Conservation (phyloP, 2,329 filamentous ascomycete genomes). For the Aspergillus sp. region DNA sequence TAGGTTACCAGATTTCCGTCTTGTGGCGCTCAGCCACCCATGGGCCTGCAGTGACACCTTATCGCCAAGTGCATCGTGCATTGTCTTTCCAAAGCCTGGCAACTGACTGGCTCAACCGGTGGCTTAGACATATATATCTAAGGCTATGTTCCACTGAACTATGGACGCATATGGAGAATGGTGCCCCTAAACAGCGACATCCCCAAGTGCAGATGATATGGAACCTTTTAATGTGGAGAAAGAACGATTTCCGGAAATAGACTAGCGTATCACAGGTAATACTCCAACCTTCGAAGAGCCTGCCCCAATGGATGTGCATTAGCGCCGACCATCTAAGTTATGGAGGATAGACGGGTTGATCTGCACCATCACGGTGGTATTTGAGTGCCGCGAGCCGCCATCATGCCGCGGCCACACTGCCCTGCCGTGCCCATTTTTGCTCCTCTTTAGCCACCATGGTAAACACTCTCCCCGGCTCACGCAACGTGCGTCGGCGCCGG, state of each 20-base stretch:
- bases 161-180: neutral
- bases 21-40: no score
- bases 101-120: neutral
- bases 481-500: constrained; percentile 3
- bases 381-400: neutral
- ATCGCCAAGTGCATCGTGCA: neutral
- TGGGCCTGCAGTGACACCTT: neutral
- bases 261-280: neutral
- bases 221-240: neutral
- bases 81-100: neutral
- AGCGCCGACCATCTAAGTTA: neutral
- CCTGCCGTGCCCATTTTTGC: neutral
- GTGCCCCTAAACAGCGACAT: neutral
- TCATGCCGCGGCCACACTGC: neutral
- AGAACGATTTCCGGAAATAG: neutral
- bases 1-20: neutral
- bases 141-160: neutral
- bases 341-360: neutral
- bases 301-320: neutral
- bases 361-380: neutral
- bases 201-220: no score
- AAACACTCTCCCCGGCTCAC: neutral
- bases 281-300: neutral
- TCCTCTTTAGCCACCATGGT: neutral
- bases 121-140: neutral